Evolutionary conservation across 164 flowering plant species (phyloP), one percentile per base, ranked within the genome.

Genomic region (Protea cynaroides): DNA sequence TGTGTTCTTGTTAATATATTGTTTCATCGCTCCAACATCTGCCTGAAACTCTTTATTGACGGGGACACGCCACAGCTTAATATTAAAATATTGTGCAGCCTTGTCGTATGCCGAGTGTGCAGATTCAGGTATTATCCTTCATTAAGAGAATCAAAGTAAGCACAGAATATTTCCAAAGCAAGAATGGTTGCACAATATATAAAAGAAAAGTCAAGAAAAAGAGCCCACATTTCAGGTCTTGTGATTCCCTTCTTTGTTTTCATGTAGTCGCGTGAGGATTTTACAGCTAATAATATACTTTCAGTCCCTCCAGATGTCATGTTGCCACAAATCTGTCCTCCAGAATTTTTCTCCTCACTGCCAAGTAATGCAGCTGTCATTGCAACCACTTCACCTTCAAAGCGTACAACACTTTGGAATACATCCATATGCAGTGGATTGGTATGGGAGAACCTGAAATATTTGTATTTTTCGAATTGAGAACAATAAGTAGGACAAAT

Each of bases 251-350:
- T 89, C 76, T 75, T 85, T 61, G 81, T 60, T 77, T 73, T 91
- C 99, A 94, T 94, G 72, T 87, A 91, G 66, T 94, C 99, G 34
- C 99, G 97, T 50, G 97, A 85, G 56, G 97, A 71, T 75, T 94
- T 94, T 69, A 94, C 79, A 44, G 97, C 99, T 62, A 94, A 69
- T 53, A 94, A 63, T 81, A 94, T 94, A 72, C 99, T 94, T 73
- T 94, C 99, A 62, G 97, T 90, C 59, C 99, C 99, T 59, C 99
- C 97, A 50, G 99, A 94, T 50, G 99, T 94, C 99, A 94, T 94
- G 79, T 94, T 94, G 68, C 97, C 99, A 83, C 99, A 94, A 2
- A 94, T 76, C 77, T 91, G 82, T 72, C 95, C 93, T 61, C 95
- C 99, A 63, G 96, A 86, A 65, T 77, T 71, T 74, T 81, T 87